These are phyloP conservation scores for Dothidotthia symphoricarpi DNA, from an alignment of 2,329 filamentous ascomycete genomes.

Conservation along the genomic window DNA sequence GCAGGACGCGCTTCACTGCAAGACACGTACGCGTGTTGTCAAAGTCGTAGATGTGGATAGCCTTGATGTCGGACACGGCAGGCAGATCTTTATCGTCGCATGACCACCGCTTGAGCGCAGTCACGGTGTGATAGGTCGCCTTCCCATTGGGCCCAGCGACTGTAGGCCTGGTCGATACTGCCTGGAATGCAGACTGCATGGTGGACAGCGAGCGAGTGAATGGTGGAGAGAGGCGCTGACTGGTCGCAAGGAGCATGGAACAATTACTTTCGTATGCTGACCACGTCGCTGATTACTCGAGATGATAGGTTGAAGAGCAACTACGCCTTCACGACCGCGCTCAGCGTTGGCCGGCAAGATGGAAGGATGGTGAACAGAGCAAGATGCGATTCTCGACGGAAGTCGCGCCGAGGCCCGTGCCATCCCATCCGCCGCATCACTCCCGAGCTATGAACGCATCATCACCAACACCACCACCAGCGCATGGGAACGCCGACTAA, in stretches of 20 bases:
- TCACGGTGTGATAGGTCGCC: conserved; percentile 57
- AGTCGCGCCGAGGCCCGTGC: conserved; percentile 7
- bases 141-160: conserved; percentile 30
- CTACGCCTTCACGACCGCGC: not conserved
- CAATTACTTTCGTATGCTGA: not conserved
- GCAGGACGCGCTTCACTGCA: conserved; percentile 3
- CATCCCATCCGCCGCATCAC: conserved; percentile 16
- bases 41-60: conserved; percentile 94
- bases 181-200: conserved; percentile 38
- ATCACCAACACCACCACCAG: conserved; percentile 11
- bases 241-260: conserved; percentile 26
- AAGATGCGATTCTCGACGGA: conserved; percentile 4
- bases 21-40: conserved; percentile 78
- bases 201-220: conserved; percentile 22
- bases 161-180: conserved; percentile 31
- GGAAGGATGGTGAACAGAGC: conserved; percentile 3
- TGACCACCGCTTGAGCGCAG: conserved; percentile 80
- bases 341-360: conserved; percentile 1
- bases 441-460: conserved; percentile 16
- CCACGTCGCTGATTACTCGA: no score
- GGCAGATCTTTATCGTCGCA: conserved; percentile 71
- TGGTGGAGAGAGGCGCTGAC: conserved; percentile 16
- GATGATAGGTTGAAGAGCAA: no score
- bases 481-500: conserved; percentile 28
- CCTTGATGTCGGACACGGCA: conserved; percentile 67